Evolutionary conservation across 2,329 filamentous ascomycete species (phyloP).

Genomic region (Aureobasidium sp.): DNA sequence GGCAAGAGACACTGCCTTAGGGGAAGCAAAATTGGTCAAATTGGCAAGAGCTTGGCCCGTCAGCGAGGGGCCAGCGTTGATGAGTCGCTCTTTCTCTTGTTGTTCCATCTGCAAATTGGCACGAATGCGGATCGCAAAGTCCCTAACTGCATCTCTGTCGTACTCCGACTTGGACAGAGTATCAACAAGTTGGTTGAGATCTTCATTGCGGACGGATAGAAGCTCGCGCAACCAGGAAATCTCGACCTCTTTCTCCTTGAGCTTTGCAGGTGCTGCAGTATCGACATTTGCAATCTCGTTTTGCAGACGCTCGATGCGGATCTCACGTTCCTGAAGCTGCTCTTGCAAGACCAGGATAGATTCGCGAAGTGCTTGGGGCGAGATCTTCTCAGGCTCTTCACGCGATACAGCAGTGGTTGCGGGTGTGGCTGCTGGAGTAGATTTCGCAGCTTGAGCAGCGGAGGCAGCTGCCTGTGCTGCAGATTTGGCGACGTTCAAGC

Average conservation of each 20-base stretch:
- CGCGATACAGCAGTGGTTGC: not conserved
- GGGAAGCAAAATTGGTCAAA: conserved; percentile 69
- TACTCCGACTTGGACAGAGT: conserved; percentile 68
- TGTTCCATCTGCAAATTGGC: conserved; percentile 98
- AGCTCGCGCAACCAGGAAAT: conserved; percentile 93
- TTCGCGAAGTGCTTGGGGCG: conserved; percentile 87
- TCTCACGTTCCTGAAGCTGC: conserved; percentile 89
- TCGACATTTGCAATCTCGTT: conserved; percentile 61
- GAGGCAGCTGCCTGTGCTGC: conserved; percentile 76
- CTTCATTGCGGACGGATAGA: conserved; percentile 80
- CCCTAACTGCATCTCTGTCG: conserved; percentile 72
- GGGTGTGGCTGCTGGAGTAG: conserved; percentile 20
- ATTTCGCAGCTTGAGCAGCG: conserved; percentile 40
- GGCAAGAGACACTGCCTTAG: conserved; percentile 80
- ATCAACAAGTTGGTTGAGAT: conserved; percentile 84
- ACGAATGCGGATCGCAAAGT: conserved; percentile 86
- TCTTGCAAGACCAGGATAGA: conserved; percentile 95
- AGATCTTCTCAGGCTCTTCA: conserved; percentile 70
- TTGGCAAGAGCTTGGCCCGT: conserved; percentile 63
- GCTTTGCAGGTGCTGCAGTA: conserved; percentile 69
- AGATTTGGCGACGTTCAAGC: conserved; percentile 80
- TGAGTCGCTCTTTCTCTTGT: conserved; percentile 81
- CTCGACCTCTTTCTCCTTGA: conserved; percentile 88
- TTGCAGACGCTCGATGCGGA: conserved; percentile 81
- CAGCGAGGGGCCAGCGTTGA: conserved; percentile 47